Conservation (phyloP, 352 stramenopile genomes). For the Phytophthora syringae region DNA sequence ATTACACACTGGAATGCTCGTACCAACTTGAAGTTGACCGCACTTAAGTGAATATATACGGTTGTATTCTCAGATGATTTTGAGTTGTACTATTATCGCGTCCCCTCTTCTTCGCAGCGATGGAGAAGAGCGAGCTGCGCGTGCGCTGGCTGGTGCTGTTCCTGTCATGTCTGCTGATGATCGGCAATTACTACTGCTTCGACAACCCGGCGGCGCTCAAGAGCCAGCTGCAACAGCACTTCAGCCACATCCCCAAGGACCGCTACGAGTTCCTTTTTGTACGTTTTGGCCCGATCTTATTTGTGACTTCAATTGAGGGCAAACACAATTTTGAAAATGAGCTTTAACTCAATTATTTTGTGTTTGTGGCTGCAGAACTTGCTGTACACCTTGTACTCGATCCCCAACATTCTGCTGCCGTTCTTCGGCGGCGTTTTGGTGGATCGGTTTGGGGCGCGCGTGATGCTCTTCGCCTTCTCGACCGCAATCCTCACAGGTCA, state of each 20-base stretch:
- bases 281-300: slow-evolving; percentile 18
- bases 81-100: slow-evolving; percentile 5
- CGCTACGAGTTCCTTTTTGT: slow-evolving; percentile 89
- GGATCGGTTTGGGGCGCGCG: slow-evolving; percentile 85
- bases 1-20: neutral
- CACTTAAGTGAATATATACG: slow-evolving; percentile 28
- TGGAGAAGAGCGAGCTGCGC: slow-evolving; percentile 75
- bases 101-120: slow-evolving; percentile 13
- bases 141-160: slow-evolving; percentile 89
- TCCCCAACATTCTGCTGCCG: slow-evolving; percentile 93
- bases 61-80: neutral
- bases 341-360: slow-evolving; percentile 11
- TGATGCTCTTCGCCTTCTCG: slow-evolving; percentile 89
- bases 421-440: slow-evolving; percentile 94
- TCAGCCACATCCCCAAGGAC: slow-evolving; percentile 71
- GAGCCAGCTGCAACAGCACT: slow-evolving; percentile 87
- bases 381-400: slow-evolving; percentile 94
- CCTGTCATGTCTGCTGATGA: slow-evolving; percentile 89
- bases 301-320: neutral
- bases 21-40: slow-evolving; percentile 12
- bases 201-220: slow-evolving; percentile 91
- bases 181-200: slow-evolving; percentile 93
- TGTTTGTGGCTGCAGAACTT: slow-evolving; percentile 70
- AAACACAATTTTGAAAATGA: neutral
- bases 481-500: slow-evolving; percentile 84